Conservation (phyloP, 2,329 filamentous ascomycete genomes). For the Chaetomium sp. region DNA sequence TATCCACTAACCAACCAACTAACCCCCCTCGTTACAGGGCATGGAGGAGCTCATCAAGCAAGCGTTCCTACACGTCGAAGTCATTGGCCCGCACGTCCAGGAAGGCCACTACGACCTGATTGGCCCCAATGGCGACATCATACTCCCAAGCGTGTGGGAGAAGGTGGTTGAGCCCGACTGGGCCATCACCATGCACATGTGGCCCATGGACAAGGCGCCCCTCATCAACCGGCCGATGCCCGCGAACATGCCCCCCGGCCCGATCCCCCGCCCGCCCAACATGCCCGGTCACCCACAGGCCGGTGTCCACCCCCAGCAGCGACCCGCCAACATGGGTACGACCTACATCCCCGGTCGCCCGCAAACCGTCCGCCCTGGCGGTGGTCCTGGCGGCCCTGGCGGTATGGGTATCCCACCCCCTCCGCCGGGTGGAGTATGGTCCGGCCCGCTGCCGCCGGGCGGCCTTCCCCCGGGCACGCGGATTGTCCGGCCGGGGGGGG, state of each 20-base stretch:
- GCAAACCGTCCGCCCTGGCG: constrained; percentile 3
- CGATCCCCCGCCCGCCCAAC: constrained; percentile 6
- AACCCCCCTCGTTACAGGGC: constrained; percentile 44
- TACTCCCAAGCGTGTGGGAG: constrained; percentile 76
- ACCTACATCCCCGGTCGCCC: constrained; percentile 6
- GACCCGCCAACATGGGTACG: not conserved
- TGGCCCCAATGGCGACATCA: constrained; percentile 74
- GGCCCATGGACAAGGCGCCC: constrained; percentile 45
- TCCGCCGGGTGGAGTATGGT: constrained; percentile 4
- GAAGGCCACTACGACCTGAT: constrained; percentile 75
- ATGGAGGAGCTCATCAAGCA: constrained; percentile 85
- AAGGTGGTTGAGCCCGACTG: constrained; percentile 73
- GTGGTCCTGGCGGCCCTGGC: not conserved
- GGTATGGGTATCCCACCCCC: constrained; percentile 14
- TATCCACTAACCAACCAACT: constrained; percentile 13
- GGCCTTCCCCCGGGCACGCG: not conserved
- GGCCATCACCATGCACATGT: constrained; percentile 54
- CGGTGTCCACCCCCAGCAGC: not conserved
- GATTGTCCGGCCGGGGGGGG: not conserved
- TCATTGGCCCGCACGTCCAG: constrained; percentile 68
- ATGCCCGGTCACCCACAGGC: not conserved
- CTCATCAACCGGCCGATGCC: constrained; percentile 19
- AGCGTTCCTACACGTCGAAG: constrained; percentile 72
- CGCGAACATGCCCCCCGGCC: constrained; percentile 13
- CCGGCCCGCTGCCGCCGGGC: not conserved